A percentile compares a stretch with the other conserved stretches of the same genome.
phyloP scores from a whole-genome alignment of 257 asterid species.

The Gentiana straminea region DNA sequence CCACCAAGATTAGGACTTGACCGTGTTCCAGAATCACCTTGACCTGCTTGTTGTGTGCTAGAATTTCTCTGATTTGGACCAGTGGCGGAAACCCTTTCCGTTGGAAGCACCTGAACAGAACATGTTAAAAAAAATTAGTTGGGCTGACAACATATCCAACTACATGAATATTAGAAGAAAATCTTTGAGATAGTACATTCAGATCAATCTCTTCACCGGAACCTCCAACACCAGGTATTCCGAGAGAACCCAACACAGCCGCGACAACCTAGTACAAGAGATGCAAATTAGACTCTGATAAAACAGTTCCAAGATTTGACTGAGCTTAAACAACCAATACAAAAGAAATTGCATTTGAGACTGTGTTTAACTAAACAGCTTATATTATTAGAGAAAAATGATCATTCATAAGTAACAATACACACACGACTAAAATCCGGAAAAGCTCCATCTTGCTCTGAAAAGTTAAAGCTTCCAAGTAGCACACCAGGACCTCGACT shows the following conservation, averaged over 20 bases:
- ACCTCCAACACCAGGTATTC: slow-evolving; percentile 50
- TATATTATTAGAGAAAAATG: not conserved
- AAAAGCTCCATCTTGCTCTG: slow-evolving; percentile 77
- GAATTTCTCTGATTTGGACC: slow-evolving; percentile 37
- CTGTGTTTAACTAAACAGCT: not conserved
- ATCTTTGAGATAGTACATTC: slow-evolving; percentile 36
- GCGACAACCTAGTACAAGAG: slow-evolving; percentile 47
- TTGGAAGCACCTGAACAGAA: slow-evolving; percentile 41
- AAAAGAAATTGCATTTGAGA: not conserved
- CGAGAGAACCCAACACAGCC: slow-evolving; percentile 49
- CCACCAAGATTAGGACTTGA: slow-evolving; percentile 11
- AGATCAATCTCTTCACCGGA: slow-evolving; percentile 65
- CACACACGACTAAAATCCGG: slow-evolving; percentile 77
- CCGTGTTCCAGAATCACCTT: slow-evolving; percentile 32
- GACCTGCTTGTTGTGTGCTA: slow-evolving; percentile 37
- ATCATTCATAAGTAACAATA: slow-evolving; percentile 3
- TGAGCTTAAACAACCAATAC: not conserved
- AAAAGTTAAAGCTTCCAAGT: slow-evolving; percentile 74
- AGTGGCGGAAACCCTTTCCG: slow-evolving; percentile 22
- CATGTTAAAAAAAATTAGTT: not conserved
- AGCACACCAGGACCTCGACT: slow-evolving; percentile 51
- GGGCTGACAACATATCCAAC: not conserved
- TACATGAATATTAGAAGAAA: not conserved
- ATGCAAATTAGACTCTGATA: slow-evolving; percentile 5
- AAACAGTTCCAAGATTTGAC: not conserved